Base-by-base conservation (phyloP, 331 rosid species). In the Saraca asoca region DNA sequence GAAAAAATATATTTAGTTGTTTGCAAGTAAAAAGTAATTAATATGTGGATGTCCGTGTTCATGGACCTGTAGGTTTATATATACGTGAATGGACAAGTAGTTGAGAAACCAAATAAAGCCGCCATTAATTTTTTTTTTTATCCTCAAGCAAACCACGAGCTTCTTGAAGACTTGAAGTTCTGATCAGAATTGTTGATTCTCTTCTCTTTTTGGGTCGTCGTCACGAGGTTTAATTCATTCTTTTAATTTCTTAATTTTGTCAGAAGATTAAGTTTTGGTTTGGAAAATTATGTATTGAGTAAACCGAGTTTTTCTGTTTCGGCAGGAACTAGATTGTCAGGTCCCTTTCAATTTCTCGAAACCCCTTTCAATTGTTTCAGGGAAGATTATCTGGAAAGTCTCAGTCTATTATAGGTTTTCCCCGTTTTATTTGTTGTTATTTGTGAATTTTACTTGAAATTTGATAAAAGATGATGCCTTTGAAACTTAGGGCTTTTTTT, bases 101-200 rank as follows among this genome's bases (percentile, higher is more conserved):
- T 62, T 24, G 71, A 31, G 16, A 48, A 29, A 50, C 58, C 10
- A 31, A 42, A 5, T 50, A 42, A 64, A 58, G 74, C 18, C 46
- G 52, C 63, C 0, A 42, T 24, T 24, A 59, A 29, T 69, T 70
- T n/a, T 24, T 24, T 24, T 1, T 24, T 24, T 55, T 56, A 38
- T 57, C 62, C 39, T 66, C 44, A 64, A 70, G 53, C 78, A 66
- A 72, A 44, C 66, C 19, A 12, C 68, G 39, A 50, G 51, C 17
- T 64, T 56, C 34, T 24, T 50, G 68, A 72, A 51, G 65, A 50
- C 34, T 24, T 50, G 68, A 72, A 51, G 65, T 80, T 67, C 60
- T 76, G 60, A 68, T 72, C 71, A 53, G 14, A 69, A 70, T 58
- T 53, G 56, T 49, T 49, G 69, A 43, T 76, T 66, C 17, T 69